Evolutionary conservation across 2,329 filamentous ascomycete species (phyloP).

Genomic region (Moelleriella libera): DNA sequence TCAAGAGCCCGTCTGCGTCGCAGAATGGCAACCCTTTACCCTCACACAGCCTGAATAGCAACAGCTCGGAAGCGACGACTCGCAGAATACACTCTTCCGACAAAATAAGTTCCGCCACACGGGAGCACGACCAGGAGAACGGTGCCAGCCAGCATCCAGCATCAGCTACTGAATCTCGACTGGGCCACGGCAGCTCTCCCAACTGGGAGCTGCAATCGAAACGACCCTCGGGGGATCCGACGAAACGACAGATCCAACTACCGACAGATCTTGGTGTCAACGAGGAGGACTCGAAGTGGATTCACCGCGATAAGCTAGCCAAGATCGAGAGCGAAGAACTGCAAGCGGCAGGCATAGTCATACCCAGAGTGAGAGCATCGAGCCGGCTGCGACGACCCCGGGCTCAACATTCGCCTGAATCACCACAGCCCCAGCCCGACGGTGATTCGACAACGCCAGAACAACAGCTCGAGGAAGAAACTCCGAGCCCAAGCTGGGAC

Average conservation of each 20-base stretch:
- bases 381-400: conserved; percentile 27
- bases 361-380: conserved; percentile 38
- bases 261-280: conserved; percentile 17
- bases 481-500: conserved; percentile 47
- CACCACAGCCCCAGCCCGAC: conserved; percentile 15
- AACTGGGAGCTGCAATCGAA: conserved; percentile 6
- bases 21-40: conserved; percentile 13
- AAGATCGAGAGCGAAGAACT: conserved; percentile 70
- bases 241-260: conserved; percentile 12
- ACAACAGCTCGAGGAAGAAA: conserved; percentile 8
- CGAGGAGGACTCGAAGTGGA: conserved; percentile 61
- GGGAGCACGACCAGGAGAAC: conserved; percentile 11
- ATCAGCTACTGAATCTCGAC: conserved; percentile 11
- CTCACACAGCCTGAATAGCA: conserved; percentile 6
- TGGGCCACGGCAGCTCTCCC: conserved; percentile 5
- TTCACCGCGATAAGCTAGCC: conserved; percentile 72
- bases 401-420: conserved; percentile 5
- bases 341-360: conserved; percentile 59
- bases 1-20: conserved; percentile 6
- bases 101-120: conserved; percentile 12
- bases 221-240: conserved; percentile 9
- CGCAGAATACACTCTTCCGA: conserved; percentile 22
- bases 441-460: conserved; percentile 31
- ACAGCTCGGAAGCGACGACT: conserved; percentile 14
- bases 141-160: conserved; percentile 9